These are phyloP conservation scores for Radiomyces spectabilis DNA, from an alignment of 192 early-diverging fungal species.

Conservation along the genomic window DNA sequence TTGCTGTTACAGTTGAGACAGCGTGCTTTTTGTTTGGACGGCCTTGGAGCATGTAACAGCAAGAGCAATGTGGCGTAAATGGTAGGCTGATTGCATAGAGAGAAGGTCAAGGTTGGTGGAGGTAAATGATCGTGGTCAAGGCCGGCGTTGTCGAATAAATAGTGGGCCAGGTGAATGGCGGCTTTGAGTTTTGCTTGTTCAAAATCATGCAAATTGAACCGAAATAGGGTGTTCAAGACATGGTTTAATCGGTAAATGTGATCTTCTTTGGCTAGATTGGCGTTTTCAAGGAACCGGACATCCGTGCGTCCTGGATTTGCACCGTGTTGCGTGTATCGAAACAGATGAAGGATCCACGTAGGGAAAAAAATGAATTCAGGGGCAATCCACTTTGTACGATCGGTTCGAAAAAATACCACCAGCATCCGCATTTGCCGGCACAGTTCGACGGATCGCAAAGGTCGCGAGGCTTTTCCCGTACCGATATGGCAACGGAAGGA, in stretches of 20 bases:
- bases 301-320: constrained; percentile 16
- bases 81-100: background rate
- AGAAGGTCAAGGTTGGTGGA: background rate
- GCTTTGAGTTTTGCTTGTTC: constrained; percentile 1
- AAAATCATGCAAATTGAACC: constrained; percentile 22
- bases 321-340: constrained; percentile 19
- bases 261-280: constrained; percentile 21
- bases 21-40: constrained; percentile 12
- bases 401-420: constrained; percentile 17
- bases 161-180: constrained; percentile 11
- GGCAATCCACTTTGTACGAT: constrained; percentile 10
- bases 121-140: constrained; percentile 3
- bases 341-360: constrained; percentile 24
- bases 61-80: constrained; percentile 7
- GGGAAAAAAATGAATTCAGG: constrained; percentile 28
- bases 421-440: constrained; percentile 21
- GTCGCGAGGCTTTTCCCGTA: constrained; percentile 17
- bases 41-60: constrained; percentile 11
- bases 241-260: constrained; percentile 25
- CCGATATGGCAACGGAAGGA: constrained; percentile 23
- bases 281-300: constrained; percentile 20
- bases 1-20: constrained; percentile 23
- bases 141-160: constrained; percentile 10
- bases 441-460: constrained; percentile 15
- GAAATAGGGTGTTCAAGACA: constrained; percentile 25